phyloP scores from a whole-genome alignment of 2,329 filamentous ascomycete species.

The Fusarium sp. region DNA sequence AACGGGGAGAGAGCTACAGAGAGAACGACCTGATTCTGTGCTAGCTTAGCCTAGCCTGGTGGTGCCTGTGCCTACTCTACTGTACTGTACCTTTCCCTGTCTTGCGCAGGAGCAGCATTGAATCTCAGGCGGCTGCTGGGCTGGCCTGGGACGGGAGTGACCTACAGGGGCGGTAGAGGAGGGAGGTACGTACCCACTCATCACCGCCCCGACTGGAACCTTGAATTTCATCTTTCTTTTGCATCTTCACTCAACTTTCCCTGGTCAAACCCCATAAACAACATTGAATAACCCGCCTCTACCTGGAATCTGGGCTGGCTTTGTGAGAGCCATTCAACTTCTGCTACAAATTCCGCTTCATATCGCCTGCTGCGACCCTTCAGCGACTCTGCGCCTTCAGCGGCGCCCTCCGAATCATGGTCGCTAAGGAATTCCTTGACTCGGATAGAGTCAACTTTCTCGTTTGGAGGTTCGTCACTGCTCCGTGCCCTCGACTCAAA shows the following conservation, averaged over 20 bases:
- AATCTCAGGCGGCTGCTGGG: slow-evolving; percentile 22
- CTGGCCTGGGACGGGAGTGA: slow-evolving; percentile 34
- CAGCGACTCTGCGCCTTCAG: slow-evolving; percentile 52
- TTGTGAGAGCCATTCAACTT: slow-evolving; percentile 33
- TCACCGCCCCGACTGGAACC: slow-evolving; percentile 48
- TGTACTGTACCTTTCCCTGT: background rate
- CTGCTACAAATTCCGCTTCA: slow-evolving; percentile 26
- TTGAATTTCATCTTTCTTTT: slow-evolving; percentile 55
- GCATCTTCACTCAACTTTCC: slow-evolving; percentile 52
- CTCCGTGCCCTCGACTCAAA: slow-evolving; percentile 46
- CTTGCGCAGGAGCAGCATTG: slow-evolving; percentile 27
- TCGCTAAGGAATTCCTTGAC: slow-evolving; percentile 71
- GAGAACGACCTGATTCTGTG: slow-evolving; percentile 38
- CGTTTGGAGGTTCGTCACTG: slow-evolving; percentile 74
- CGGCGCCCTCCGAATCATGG: slow-evolving; percentile 60
- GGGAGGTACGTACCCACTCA: slow-evolving; percentile 50
- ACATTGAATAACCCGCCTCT: slow-evolving; percentile 30
- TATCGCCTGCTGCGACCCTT: slow-evolving; percentile 35
- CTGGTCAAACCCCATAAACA: slow-evolving; percentile 37
- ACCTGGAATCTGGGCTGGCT: slow-evolving; percentile 35
- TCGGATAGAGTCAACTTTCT: slow-evolving; percentile 78
- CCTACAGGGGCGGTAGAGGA: slow-evolving; percentile 33
- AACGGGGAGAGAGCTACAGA: slow-evolving; percentile 46
- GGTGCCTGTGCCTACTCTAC: slow-evolving; percentile 25
- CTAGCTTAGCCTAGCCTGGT: slow-evolving; percentile 7